These are phyloP conservation scores for Coffea humblotiana DNA, from an alignment of 305 asterid species.

Conservation along the genomic window DNA sequence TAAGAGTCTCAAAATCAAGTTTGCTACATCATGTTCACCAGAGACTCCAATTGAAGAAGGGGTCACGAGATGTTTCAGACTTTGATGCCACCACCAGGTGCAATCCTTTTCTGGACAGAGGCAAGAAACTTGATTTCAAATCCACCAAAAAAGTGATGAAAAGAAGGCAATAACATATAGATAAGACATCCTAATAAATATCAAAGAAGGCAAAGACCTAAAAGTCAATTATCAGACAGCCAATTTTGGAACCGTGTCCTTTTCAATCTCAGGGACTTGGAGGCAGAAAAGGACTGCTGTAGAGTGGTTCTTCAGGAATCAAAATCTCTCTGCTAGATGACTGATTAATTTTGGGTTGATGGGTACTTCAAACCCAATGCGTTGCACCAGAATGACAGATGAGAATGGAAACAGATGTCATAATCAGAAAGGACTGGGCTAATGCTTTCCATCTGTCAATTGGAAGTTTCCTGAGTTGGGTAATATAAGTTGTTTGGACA, in stretches of 20 bases:
- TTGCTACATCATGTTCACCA: constrained; percentile 56
- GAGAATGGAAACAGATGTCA: background rate
- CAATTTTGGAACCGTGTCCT: background rate
- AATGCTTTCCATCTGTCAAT: background rate
- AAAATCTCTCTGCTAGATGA: background rate
- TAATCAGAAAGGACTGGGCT: background rate
- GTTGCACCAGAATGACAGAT: background rate
- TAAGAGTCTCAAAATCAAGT: constrained; percentile 66
- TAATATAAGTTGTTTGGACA: background rate
- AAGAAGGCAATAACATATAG: background rate
- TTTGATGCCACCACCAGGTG: constrained; percentile 44
- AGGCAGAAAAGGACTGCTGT: background rate
- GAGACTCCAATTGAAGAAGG: constrained; percentile 39
- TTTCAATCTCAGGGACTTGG: background rate
- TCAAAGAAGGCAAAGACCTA: background rate
- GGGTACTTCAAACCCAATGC: background rate
- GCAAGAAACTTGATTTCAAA: background rate
- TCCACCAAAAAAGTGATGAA: background rate
- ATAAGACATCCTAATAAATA: background rate
- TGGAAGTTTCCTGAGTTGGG: background rate
- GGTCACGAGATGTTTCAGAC: constrained; percentile 43
- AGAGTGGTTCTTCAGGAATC: background rate
- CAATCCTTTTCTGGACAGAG: constrained; percentile 63
- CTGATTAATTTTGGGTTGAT: background rate
- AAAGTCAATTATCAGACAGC: background rate